A percentile compares a stretch with the other conserved stretches of the same genome.
Conservation (phyloP, 2,329 filamentous ascomycete genomes). For the Calonectria honghensis region DNA sequence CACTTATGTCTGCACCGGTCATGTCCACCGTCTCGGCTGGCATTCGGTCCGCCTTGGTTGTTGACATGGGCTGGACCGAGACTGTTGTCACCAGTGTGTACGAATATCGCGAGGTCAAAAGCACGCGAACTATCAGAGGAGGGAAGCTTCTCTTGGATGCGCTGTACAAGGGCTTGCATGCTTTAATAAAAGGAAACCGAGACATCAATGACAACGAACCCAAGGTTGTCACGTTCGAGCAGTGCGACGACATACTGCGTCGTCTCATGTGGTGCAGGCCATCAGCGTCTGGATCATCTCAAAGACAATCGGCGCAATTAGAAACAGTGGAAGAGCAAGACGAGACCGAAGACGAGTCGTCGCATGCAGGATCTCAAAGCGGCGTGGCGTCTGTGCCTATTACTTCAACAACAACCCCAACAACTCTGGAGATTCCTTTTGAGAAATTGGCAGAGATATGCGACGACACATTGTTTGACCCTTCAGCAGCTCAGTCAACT, state of each 20-base stretch:
- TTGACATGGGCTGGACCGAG: slow-evolving; percentile 96
- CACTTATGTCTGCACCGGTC: slow-evolving; percentile 85
- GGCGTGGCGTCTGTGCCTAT: slow-evolving; percentile 66
- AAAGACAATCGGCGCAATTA: slow-evolving; percentile 62
- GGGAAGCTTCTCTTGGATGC: slow-evolving; percentile 83
- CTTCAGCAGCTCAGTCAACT: slow-evolving; percentile 68
- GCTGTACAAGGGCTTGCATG: slow-evolving; percentile 77
- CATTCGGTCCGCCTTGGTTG: slow-evolving; percentile 87
- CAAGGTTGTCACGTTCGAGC: slow-evolving; percentile 79
- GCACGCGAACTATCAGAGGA: slow-evolving; percentile 82
- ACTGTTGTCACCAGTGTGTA: slow-evolving; percentile 90
- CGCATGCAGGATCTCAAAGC: slow-evolving; percentile 45
- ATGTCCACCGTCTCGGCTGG: slow-evolving; percentile 87
- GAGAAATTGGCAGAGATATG: slow-evolving; percentile 82
- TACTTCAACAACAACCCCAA: slow-evolving; percentile 68
- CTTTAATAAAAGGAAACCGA: slow-evolving; percentile 55
- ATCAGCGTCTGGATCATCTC: slow-evolving; percentile 57
- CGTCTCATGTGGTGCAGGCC: slow-evolving; percentile 85
- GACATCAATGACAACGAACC: slow-evolving; percentile 56
- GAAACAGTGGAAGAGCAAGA: slow-evolving; percentile 75
- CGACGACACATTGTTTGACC: slow-evolving; percentile 83
- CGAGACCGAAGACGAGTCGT: slow-evolving; percentile 65
- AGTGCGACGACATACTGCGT: slow-evolving; percentile 86
- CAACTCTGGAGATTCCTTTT: slow-evolving; percentile 80
- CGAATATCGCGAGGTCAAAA: slow-evolving; percentile 89